Evolutionary conservation across 345 rosid genomes (phyloP), one percentile per base, ranked within the genome.

Genomic region (Citrus cavaleriei): DNA sequence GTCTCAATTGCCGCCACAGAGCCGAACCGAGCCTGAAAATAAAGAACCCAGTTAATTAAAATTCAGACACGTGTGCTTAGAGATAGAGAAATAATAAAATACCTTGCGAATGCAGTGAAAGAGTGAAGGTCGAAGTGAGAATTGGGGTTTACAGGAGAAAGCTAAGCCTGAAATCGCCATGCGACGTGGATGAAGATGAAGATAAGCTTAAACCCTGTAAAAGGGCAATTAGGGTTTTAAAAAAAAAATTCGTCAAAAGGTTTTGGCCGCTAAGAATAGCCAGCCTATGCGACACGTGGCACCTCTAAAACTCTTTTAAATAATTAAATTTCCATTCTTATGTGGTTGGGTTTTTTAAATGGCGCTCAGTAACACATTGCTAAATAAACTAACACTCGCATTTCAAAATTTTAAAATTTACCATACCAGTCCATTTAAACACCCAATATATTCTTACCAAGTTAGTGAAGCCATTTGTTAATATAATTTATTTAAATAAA

Each of bases 161-260:
- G 84, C 81, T 40, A 87, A 69, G 40, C 92, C 87, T 3, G 91
- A 82, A 83, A 87, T 84, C 81, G 83, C 77, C 88, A 87, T 89
- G 76, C 65, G 81, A 46, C 14, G 51, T 46, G 51, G 5, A 46
- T 13, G 51, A 3, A 46, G 51, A 46, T 0, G 51, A 85, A 61
- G 80, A 72, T 80, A 70, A 60, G 68, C 81, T 86, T 67, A 86
- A 86, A 63, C 86, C 88, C 84, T 73, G 32, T 5, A 18, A 21
- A 21, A 40, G 10, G 46, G 80, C 19, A 38, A 64, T 67, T 62
- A 83, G 87, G 91, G 90, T 83, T 87, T 87, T 0, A 75, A 10
- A 64, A 46, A 10, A 46, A 10, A 63, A 30, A 10, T 49, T 49
- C 12, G 30, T 3, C 0, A 27, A 42, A 46, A 10, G n/a, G 16